Base-by-base conservation (phyloP, 2,329 filamentous ascomycete species). In the Penicillium polonicum region DNA sequence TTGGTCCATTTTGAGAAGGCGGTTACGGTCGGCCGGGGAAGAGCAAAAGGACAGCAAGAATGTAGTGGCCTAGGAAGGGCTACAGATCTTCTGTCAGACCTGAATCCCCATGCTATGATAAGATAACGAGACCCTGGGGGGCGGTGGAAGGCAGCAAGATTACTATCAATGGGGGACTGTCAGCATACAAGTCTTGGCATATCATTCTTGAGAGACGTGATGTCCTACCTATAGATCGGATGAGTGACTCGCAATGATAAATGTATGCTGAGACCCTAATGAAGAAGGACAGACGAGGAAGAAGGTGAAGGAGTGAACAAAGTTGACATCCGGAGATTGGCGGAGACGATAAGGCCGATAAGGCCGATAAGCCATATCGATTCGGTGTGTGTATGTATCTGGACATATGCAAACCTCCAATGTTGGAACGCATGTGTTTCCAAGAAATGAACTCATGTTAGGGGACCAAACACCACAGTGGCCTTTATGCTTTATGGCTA, bases 101-200 rank as follows among this genome's bases (percentile, higher is more conserved):
- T 43, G 35, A 38, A 52, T 56, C 35, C 27, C 48, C 64, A 65
- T 66, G 45, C 35, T 59, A 58, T 58, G 64, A 65, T 61, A 58
- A 61, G 64, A 59, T 56, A 58, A 48, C 52, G 36, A 46, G 48
- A 46, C 8, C 21, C 42, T 38, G 48, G 44, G 36, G 35, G 33
- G 38, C 21, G 45, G 42, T 52, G 4, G 62, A 70, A 72, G 70
- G 70, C 70, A 72, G 68, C 70, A 72, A 55, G 62, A 71, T 72
- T 72, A 56, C 57, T 58, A 44, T 44, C 8, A 31, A 29, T 29
- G 27, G 31, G 21, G 27, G 29, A 31, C 43, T 31, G 41, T 53
- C 23, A 52, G 60, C 21, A 21, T 41, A 31, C 15, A 58, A 38
- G 25, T n/a, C 41, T 54, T 61, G 48, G 52, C 50, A 46, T 19